Percentiles rank a stretch among this genome's conserved stretches.
Evolutionary conservation across 805 yeast genomes (phyloP).

Genomic region (Candida sithepensis): DNA sequence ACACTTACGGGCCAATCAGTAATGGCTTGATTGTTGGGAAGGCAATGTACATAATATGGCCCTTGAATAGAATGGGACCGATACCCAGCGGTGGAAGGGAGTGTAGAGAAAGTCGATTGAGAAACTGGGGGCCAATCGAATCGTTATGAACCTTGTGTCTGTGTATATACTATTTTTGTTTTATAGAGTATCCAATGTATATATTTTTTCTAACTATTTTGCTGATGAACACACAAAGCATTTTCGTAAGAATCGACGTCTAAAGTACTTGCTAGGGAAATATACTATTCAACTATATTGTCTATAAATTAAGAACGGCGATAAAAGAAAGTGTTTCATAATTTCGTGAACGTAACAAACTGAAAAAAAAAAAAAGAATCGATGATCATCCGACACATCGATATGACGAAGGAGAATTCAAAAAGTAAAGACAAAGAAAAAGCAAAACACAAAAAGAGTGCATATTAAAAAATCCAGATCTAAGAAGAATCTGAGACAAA

Average conservation of each 20-base stretch:
- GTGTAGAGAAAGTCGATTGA: conserved; percentile 33
- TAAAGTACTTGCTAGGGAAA: neutral
- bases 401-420: neutral
- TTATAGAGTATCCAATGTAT: neutral
- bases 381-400: neutral
- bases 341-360: neutral
- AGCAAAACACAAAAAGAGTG: no score
- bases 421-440: no score
- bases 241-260: neutral
- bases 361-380: neutral
- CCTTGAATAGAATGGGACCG: conserved; percentile 51
- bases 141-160: neutral
- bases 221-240: neutral
- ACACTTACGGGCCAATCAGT: conserved; percentile 84
- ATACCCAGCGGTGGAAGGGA: conserved; percentile 53
- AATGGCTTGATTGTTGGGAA: conserved; percentile 77
- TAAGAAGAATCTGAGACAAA: neutral
- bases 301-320: neutral
- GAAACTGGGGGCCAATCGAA: conserved; percentile 2
- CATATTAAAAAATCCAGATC: no score
- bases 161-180: neutral
- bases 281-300: neutral
- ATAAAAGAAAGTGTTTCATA: neutral
- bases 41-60: conserved; percentile 69
- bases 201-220: neutral